Percentiles rank a stretch among this genome's conserved stretches.
Evolutionary conservation across 257 asterid genomes (phyloP).

Genomic region (Solanum pennellii): DNA sequence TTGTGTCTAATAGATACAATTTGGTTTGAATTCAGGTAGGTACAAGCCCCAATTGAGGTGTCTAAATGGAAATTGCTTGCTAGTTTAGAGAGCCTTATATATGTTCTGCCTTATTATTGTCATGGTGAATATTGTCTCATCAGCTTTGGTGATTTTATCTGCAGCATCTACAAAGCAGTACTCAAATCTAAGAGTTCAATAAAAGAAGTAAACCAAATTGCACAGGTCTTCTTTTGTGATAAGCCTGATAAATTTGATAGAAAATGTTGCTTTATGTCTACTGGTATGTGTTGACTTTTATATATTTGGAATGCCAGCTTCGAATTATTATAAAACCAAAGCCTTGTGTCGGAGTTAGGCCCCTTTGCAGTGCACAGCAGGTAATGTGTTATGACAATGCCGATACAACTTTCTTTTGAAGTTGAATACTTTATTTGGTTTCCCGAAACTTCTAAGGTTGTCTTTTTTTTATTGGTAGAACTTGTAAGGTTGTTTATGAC

Average conservation of each 20-base stretch:
- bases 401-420: not conserved
- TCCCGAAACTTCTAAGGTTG: not conserved
- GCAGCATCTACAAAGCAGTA: constrained; percentile 33
- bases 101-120: not conserved
- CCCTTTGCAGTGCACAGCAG: constrained; percentile 81
- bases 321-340: constrained; percentile 77
- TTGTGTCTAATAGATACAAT: not conserved
- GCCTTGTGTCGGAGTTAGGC: constrained; percentile 81
- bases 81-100: not conserved
- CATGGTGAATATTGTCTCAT: not conserved
- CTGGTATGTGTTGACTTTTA: not conserved
- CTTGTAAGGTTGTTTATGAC: not conserved
- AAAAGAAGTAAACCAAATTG: constrained; percentile 70
- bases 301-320: constrained; percentile 45
- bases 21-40: not conserved
- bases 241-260: constrained; percentile 1
- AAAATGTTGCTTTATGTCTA: not conserved
- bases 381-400: constrained; percentile 17
- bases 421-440: not conserved
- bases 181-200: constrained; percentile 25
- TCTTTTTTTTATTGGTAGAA: not conserved
- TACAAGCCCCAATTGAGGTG: not conserved
- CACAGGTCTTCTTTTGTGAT: constrained; percentile 48
- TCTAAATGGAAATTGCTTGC: not conserved
- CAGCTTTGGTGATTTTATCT: not conserved